Base-by-base conservation (phyloP, 2,329 filamentous ascomycete species). In the Cercospora sp. region DNA sequence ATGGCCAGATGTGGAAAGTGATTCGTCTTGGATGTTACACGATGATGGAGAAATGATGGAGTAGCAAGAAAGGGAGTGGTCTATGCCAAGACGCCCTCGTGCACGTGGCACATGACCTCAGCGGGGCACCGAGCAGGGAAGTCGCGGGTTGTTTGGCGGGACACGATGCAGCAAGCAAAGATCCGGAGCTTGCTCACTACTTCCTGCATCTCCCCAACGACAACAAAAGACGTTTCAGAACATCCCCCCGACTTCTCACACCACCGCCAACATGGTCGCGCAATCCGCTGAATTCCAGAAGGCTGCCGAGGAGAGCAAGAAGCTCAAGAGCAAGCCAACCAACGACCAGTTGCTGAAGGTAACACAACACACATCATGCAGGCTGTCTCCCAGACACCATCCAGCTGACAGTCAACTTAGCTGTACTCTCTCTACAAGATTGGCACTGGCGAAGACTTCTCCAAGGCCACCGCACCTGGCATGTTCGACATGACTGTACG, bases 251-350 rank as follows among this genome's bases (percentile, higher is more conserved):
- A 53, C 20, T 53, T 13, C 12, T 13, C 23, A 26, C 13, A 53
- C 20, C 23, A 53, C 40, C 36, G 59, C 59, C 40, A 36, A n/a
- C 59, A 61, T 59, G 55, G 67, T 66, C 55, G 55, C 60, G 10
- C 45, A 74, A 72, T 70, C 75, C 60, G 67, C 96, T 77, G 92
- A 96, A 81, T 96, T 97, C 86, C 93, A 91, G 84, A 92, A 95
- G 82, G 89, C 89, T 70, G 83, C 85, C 74, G 78, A 77, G 72
- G 89, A 91, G 81, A 88, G 86, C 81, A 88, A 87, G 81, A 89
- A 90, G 85, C 84, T 91, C 72, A 87, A 86, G 73, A 79, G 82
- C 72, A 90, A 89, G 85, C 89, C 89, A 63, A 78, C 73, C 77
- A 86, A 88, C 81, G 84, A 88, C 20, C 87, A 91, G 72, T 84